Evolutionary conservation across 75 land plant species (phyloP).

Genomic region (Sequoia sempervirens): DNA sequence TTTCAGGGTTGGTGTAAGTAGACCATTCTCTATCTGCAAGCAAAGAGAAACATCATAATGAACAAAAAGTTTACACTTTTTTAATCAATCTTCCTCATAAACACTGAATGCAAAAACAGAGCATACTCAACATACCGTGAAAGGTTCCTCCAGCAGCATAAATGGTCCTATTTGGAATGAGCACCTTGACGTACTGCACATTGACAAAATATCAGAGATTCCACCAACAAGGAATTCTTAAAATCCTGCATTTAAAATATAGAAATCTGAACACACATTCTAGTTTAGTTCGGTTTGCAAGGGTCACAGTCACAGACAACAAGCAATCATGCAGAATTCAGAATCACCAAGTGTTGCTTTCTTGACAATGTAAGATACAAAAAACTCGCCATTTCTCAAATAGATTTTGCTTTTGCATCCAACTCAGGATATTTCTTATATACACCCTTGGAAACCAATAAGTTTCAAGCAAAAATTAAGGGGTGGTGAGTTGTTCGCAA

Average conservation of each 20-base stretch:
- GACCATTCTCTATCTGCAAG: slow-evolving; percentile 78
- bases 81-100: neutral
- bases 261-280: neutral
- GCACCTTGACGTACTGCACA: slow-evolving; percentile 57
- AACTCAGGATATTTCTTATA: neutral
- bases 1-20: slow-evolving; percentile 94
- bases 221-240: neutral
- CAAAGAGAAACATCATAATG: neutral
- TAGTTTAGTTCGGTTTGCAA: neutral
- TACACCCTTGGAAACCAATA: neutral
- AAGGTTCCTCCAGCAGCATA: slow-evolving; percentile 66
- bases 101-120: neutral
- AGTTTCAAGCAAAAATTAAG: neutral
- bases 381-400: neutral
- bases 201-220: neutral
- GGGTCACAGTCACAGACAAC: neutral
- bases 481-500: neutral
- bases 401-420: neutral
- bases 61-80: neutral
- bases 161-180: slow-evolving; percentile 70
- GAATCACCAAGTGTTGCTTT: neutral
- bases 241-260: neutral
- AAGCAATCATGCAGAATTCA: neutral
- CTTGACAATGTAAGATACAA: neutral
- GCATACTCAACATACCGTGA: slow-evolving; percentile 48